Evolutionary conservation across 1,139 yeast genomes (phyloP), one percentile per base, ranked within the genome.

Genomic region (Magnusiomyces sp.): DNA sequence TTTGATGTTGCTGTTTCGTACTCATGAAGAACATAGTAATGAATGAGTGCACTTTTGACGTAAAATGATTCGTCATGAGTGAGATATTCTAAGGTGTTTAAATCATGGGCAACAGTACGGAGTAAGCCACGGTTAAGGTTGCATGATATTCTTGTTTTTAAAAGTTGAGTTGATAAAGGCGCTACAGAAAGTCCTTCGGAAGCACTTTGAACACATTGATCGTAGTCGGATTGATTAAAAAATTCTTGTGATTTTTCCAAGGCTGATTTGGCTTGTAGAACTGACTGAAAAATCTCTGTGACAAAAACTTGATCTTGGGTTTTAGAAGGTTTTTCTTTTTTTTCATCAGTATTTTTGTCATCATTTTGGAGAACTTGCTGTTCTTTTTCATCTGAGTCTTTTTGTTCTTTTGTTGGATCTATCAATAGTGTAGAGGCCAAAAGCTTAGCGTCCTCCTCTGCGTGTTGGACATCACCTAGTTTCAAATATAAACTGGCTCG

Each of bases 21-120:
- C 53, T 80, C 81, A 41, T 70, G 69, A 43, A 77, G 72, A 10
- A 78, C 75, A 59, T 70, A 80, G 46, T 76, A 69, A 50, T 76
- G 68, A 49, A 76, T 70, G 33, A 70, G 68, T 1, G 84, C 68
- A 42, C 62, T 54, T 27, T 52, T 53, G 32, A 58, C 59, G 40
- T 62, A 67, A 13, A 65, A 58, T n/a, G 54, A 53, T 43, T 63
- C 63, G 11, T 56, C 49, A 6, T 58, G 61, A 36, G 55, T 54
- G 34, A 55, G 56, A 23, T 47, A 49, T 31, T 55, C 65, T 16
- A 63, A 58, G 34, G 58, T 60, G 16, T 61, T 56, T 48, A 69
- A 53, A 50, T 69, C 73, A n/a, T 58, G 61, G 38, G 66, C 50
- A 2, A 69, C 71, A 31, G 63, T 67, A n/a, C 63, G 57, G 1